Conservation (phyloP, 768 basidiomycete species). For the Mycena kentingensis region DNA sequence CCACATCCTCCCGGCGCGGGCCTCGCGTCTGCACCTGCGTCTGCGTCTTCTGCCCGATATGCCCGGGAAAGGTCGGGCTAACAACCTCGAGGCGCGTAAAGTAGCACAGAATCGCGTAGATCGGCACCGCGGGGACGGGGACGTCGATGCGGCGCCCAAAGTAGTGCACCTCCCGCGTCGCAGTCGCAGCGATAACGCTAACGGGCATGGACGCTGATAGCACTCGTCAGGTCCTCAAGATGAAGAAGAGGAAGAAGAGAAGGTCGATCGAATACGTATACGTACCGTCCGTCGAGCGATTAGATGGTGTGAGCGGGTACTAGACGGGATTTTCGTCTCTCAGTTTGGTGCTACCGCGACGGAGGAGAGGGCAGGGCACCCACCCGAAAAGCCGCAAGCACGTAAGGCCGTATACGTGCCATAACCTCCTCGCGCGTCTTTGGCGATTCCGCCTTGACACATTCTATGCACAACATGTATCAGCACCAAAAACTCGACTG, state of each 20-base stretch:
- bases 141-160: constrained; percentile 44
- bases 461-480: constrained; percentile 1
- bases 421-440: constrained; percentile 17
- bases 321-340: no score
- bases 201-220: constrained; percentile 28
- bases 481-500: constrained; percentile 28
- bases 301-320: neutral
- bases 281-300: no score
- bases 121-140: constrained; percentile 43
- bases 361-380: neutral
- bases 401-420: constrained; percentile 18
- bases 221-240: no score
- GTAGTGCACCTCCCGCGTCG: constrained; percentile 35
- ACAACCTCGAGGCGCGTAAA: constrained; percentile 44
- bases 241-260: no score
- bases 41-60: constrained; percentile 30
- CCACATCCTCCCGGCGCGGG: constrained; percentile 49
- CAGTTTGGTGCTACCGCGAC: neutral
- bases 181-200: neutral
- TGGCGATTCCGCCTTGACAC: constrained; percentile 14
- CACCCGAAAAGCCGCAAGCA: constrained; percentile 22
- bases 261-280: no score
- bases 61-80: constrained; percentile 39
- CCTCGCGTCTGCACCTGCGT: constrained; percentile 43
- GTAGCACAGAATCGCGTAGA: constrained; percentile 51